phyloP scores from a whole-genome alignment of 768 basidiomycete genomes.

The Leucogyrophana mollusca region DNA sequence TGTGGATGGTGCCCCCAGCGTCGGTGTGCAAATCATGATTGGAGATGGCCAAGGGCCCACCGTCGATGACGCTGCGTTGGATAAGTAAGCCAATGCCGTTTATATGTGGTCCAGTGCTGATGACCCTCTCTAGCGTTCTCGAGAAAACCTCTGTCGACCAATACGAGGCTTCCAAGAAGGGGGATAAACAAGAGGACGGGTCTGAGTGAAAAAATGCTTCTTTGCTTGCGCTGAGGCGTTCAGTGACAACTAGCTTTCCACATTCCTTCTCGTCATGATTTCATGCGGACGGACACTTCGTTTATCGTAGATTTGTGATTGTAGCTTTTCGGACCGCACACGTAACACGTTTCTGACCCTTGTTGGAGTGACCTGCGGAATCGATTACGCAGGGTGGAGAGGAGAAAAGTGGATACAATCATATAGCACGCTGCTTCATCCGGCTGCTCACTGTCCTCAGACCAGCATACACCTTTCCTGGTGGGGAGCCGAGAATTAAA shows the following conservation, averaged over 20 bases:
- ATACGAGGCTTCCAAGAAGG: constrained; percentile 39
- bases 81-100: constrained; percentile 46
- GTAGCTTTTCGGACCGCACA: constrained; percentile 4
- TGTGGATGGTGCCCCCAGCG: constrained; percentile 63
- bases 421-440: constrained; percentile 90
- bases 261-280: constrained; percentile 3
- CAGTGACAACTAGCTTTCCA: background rate
- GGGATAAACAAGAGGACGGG: constrained; percentile 14
- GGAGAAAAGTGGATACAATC: constrained; percentile 19
- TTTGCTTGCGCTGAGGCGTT: background rate
- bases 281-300: background rate
- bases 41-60: constrained; percentile 64
- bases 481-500: constrained; percentile 91
- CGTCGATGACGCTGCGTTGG: constrained; percentile 51
- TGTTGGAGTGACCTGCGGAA: background rate
- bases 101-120: background rate
- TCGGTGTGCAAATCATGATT: constrained; percentile 61
- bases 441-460: constrained; percentile 88
- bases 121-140: constrained; percentile 41
- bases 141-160: constrained; percentile 48
- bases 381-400: background rate
- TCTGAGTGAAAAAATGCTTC: constrained; percentile 9
- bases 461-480: constrained; percentile 91
- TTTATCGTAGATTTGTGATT: constrained; percentile 11
- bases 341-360: background rate